phyloP scores from a whole-genome alignment of 2,329 filamentous ascomycete species.

The Colletotrichum paranaense region DNA sequence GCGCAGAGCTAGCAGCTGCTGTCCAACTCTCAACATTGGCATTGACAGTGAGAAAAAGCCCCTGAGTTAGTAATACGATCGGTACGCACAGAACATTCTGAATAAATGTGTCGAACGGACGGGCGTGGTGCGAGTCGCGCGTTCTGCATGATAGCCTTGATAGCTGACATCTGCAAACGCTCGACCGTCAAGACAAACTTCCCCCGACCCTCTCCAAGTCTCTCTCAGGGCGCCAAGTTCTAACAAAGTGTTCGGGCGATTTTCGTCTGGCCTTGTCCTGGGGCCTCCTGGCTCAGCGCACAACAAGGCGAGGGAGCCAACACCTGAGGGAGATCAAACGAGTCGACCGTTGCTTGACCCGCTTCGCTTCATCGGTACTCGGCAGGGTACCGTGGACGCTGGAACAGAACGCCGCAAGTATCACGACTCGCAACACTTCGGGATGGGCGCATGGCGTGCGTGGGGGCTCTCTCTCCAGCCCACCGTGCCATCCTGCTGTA shows the following conservation, averaged over 20 bases:
- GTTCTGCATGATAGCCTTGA: neutral
- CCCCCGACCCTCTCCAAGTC: neutral
- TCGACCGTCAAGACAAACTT: neutral
- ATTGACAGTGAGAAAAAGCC: neutral
- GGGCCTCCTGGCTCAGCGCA: neutral
- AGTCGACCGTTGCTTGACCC: conserved; percentile 7
- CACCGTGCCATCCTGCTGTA: neutral
- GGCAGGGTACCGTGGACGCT: conserved; percentile 22
- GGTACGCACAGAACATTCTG: conserved; percentile 10
- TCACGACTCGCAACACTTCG: conserved; percentile 8
- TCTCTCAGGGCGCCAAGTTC: neutral
- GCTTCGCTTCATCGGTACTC: conserved; percentile 26
- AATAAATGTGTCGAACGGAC: neutral
- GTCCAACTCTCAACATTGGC: neutral
- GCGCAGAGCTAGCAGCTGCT: conserved; percentile 13
- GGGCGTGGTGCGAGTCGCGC: neutral
- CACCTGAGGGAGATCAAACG: conserved; percentile 22
- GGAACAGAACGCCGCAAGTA: neutral
- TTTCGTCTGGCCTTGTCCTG: conserved; percentile 10
- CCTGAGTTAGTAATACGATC: neutral
- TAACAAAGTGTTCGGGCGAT: conserved; percentile 5
- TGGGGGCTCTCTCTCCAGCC: neutral
- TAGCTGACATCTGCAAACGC: conserved; percentile 28
- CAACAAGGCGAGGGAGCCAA: neutral
- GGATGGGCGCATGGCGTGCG: neutral